phyloP scores from a whole-genome alignment of 345 rosid genomes.

The Abelmoschus esculentus region DNA sequence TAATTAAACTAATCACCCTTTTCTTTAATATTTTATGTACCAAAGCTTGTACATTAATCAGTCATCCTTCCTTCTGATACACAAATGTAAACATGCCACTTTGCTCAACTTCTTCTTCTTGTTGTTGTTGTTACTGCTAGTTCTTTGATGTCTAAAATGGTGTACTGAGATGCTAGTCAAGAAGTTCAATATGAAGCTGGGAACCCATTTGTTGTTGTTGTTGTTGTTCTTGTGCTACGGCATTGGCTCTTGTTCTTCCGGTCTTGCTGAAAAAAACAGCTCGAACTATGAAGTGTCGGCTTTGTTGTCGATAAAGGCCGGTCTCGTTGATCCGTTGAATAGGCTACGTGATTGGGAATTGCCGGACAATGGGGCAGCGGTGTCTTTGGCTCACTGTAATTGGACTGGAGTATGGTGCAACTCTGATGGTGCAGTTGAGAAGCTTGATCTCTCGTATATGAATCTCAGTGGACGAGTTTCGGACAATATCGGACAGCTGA shows the following conservation, averaged over 20 bases:
- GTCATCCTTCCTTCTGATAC: constrained; percentile 27
- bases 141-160: constrained; percentile 18
- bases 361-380: constrained; percentile 19
- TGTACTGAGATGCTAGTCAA: constrained; percentile 22
- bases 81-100: background rate
- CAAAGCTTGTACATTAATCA: constrained; percentile 19
- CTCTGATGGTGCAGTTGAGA: constrained; percentile 53
- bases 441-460: constrained; percentile 66
- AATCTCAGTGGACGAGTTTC: constrained; percentile 70
- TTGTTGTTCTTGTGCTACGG: constrained; percentile 27
- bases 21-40: constrained; percentile 22
- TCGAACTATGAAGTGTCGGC: constrained; percentile 38
- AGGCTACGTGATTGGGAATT: constrained; percentile 64
- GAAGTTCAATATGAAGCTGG: constrained; percentile 26
- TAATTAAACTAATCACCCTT: constrained; percentile 15
- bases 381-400: constrained; percentile 36
- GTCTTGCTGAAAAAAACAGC: constrained; percentile 11
- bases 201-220: constrained; percentile 26
- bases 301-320: constrained; percentile 47
- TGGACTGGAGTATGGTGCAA: constrained; percentile 86
- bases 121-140: background rate
- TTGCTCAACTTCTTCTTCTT: too few relatives aligned
- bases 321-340: constrained; percentile 53
- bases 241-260: constrained; percentile 29
- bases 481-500: constrained; percentile 43